These are phyloP conservation scores for Xerophyta viscosa DNA, from an alignment of 106 monocot species.

Conservation along the genomic window DNA sequence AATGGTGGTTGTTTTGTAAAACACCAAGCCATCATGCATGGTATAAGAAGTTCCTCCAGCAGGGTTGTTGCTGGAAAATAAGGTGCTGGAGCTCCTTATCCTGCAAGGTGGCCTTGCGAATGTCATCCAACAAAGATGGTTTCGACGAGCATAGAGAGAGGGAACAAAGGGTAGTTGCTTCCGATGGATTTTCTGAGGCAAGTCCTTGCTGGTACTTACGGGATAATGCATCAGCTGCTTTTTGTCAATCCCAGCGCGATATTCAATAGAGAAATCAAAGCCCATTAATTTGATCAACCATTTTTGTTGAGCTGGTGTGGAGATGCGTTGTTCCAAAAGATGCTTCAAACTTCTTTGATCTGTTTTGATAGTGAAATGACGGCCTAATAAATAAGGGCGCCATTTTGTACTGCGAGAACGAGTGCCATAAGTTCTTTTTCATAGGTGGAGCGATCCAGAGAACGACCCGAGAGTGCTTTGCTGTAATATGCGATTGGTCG, in stretches of 20 bases:
- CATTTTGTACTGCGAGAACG: constrained; percentile 6
- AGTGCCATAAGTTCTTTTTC: constrained; percentile 12
- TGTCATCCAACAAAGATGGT: too few species aligned
- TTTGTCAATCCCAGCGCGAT: background rate
- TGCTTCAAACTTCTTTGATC: constrained; percentile 5
- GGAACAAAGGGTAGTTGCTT: too few species aligned
- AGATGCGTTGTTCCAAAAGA: background rate
- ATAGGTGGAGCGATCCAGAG: background rate
- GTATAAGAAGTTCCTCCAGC: too few species aligned
- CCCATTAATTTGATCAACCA: constrained; percentile 9
- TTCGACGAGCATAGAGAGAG: too few species aligned
- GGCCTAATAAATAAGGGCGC: constrained; percentile 9
- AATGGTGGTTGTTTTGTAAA: background rate
- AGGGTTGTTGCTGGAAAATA: too few species aligned
- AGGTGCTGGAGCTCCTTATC: too few species aligned
- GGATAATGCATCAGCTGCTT: background rate
- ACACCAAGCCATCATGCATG: background rate
- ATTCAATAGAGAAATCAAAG: constrained; percentile 4
- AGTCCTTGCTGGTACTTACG: too few species aligned
- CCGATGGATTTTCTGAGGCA: too few species aligned
- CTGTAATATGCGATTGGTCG: background rate
- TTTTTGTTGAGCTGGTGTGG: constrained; percentile 6
- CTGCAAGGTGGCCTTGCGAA: too few species aligned
- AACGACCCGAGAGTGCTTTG: background rate
- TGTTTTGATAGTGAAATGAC: constrained; percentile 1